Evolutionary conservation across 2,329 filamentous ascomycete species (phyloP).

Genomic region (Fusarium burgessii): DNA sequence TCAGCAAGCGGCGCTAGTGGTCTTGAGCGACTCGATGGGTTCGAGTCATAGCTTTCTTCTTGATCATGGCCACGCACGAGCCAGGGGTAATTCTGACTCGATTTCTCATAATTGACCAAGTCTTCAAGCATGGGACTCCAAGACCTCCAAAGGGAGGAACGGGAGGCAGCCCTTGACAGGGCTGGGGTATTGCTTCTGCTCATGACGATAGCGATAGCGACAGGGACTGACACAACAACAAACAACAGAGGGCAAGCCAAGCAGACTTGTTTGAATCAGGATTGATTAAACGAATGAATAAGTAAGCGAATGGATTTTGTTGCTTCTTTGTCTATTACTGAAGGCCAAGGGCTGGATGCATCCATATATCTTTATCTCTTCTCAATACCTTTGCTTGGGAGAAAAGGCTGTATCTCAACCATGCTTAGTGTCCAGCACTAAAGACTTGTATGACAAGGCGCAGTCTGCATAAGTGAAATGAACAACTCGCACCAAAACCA

Average conservation of each 20-base stretch:
- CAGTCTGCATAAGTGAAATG: neutral
- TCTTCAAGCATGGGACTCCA: slow-evolving; percentile 45
- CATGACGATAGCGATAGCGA: neutral
- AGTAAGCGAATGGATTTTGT: slow-evolving; percentile 14
- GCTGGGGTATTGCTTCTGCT: slow-evolving; percentile 19
- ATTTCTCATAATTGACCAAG: slow-evolving; percentile 47
- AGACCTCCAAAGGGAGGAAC: slow-evolving; percentile 47
- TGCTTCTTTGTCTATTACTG: neutral
- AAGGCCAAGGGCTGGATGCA: neutral
- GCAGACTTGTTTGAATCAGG: neutral
- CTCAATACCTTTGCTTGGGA: fast-evolving
- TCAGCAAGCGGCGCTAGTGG: slow-evolving; percentile 30
- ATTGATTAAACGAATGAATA: neutral
- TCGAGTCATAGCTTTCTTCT: neutral
- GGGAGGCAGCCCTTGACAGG: slow-evolving; percentile 40
- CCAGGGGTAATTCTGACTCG: slow-evolving; percentile 49
- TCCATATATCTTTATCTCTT: slow-evolving; percentile 15
- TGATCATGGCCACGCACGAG: slow-evolving; percentile 12
- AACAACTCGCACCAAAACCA: neutral
- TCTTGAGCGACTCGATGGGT: neutral
- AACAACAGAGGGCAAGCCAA: neutral
- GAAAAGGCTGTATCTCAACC: neutral
- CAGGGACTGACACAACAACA: neutral
- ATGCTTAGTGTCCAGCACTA: neutral
- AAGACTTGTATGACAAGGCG: neutral